phyloP scores from a whole-genome alignment of 2,329 filamentous ascomycete genomes.

The Pseudogymnoascus sp. region DNA sequence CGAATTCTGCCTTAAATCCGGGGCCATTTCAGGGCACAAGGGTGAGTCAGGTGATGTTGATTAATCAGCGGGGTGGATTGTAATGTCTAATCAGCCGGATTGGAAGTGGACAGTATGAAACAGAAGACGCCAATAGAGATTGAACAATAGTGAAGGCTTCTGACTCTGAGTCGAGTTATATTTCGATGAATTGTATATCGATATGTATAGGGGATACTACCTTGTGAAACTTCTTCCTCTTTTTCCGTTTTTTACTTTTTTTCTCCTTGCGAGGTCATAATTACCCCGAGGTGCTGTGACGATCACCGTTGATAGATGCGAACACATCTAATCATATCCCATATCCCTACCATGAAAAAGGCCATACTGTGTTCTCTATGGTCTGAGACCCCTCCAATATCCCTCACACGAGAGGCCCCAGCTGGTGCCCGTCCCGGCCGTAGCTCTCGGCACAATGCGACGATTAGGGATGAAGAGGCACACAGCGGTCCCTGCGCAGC shows the following conservation, averaged over 20 bases:
- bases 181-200: not conserved
- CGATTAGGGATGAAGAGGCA: not conserved
- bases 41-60: not conserved
- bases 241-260: not conserved
- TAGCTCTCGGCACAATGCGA: not conserved
- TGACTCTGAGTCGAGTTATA: not conserved
- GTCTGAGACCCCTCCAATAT: not conserved
- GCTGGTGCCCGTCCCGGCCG: not conserved
- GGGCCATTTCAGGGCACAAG: not conserved
- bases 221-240: not conserved
- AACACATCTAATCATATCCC: not conserved
- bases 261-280: not conserved
- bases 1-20: slow-evolving; percentile 1
- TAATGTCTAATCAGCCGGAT: not conserved
- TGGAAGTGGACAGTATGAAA: not conserved
- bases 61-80: not conserved
- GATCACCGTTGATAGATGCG: not conserved
- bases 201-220: not conserved
- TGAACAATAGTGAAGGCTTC: not conserved
- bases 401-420: not conserved
- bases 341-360: not conserved
- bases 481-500: not conserved
- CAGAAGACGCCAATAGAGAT: not conserved
- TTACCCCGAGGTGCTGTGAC: not conserved
- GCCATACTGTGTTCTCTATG: not conserved